Conservation (phyloP, 768 basidiomycete species). For the Dioszegia crocea region DNA sequence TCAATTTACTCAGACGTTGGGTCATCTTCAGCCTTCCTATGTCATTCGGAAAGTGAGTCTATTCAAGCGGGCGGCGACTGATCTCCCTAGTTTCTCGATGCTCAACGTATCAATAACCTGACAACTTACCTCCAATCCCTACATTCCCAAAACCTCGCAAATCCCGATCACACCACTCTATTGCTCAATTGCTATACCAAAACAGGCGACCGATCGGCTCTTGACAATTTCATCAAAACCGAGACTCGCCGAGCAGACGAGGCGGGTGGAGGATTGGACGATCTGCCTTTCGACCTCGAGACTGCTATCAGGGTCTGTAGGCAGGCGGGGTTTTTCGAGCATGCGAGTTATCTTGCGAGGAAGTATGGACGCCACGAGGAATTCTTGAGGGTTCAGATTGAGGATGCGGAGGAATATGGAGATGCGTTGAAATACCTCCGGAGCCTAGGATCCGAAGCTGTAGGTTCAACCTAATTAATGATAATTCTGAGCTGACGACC, state of each 20-base stretch:
- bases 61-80: background rate
- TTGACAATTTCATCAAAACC: conserved; percentile 88
- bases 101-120: conserved; percentile 90
- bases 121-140: conserved; percentile 94
- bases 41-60: conserved; percentile 82
- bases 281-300: conserved; percentile 92
- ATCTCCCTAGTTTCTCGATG: conserved; percentile 75
- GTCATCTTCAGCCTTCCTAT: conserved; percentile 84
- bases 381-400: conserved; percentile 86
- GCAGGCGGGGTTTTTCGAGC: conserved; percentile 93
- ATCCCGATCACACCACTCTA: conserved; percentile 92
- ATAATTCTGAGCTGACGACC: conserved; percentile 9
- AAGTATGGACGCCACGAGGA: conserved; percentile 90
- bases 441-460: conserved; percentile 70
- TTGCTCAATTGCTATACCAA: conserved; percentile 97
- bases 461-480: too few relatives aligned
- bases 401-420: conserved; percentile 75
- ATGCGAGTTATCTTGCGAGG: conserved; percentile 86
- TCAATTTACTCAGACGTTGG: conserved; percentile 86
- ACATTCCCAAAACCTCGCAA: conserved; percentile 82
- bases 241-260: conserved; percentile 58
- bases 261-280: conserved; percentile 50
- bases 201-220: conserved; percentile 78
- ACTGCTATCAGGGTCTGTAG: conserved; percentile 95
- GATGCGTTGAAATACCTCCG: conserved; percentile 80